phyloP scores from a whole-genome alignment of 1,139 yeast genomes.

The Pichia inconspicua region DNA sequence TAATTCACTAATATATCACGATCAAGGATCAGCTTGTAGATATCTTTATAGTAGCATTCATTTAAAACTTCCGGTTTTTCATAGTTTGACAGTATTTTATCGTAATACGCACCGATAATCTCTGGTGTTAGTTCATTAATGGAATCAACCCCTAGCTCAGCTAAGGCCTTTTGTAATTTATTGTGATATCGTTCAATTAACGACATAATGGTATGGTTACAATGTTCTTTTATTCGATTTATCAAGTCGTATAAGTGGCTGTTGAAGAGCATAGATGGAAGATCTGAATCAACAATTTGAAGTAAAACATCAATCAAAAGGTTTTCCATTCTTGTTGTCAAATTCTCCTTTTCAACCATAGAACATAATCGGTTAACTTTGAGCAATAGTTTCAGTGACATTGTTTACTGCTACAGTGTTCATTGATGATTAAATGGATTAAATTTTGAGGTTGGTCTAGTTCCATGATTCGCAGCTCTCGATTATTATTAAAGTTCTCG shows the following conservation, averaged over 20 bases:
- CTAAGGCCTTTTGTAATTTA: neutral
- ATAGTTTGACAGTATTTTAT: neutral
- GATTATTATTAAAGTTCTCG: no score
- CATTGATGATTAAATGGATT: neutral
- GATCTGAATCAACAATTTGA: neutral
- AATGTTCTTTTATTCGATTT: neutral
- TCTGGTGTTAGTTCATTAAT: constrained; percentile 5
- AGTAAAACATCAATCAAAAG: neutral
- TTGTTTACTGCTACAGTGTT: neutral
- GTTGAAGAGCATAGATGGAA: neutral
- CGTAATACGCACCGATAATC: constrained; percentile 2
- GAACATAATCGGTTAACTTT: neutral
- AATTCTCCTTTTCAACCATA: neutral
- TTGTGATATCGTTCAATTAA: neutral
- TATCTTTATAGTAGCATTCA: neutral
- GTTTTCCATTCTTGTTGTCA: neutral
- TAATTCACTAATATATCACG: constrained; percentile 5
- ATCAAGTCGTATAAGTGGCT: neutral
- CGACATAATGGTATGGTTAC: neutral
- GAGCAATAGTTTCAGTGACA: neutral
- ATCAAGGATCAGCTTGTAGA: neutral
- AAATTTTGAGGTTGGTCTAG: no score
- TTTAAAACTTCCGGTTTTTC: neutral
- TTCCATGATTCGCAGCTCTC: no score
- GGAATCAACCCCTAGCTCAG: neutral